phyloP scores from a whole-genome alignment of 2,329 filamentous ascomycete genomes.

The Verticillium tricorpus region DNA sequence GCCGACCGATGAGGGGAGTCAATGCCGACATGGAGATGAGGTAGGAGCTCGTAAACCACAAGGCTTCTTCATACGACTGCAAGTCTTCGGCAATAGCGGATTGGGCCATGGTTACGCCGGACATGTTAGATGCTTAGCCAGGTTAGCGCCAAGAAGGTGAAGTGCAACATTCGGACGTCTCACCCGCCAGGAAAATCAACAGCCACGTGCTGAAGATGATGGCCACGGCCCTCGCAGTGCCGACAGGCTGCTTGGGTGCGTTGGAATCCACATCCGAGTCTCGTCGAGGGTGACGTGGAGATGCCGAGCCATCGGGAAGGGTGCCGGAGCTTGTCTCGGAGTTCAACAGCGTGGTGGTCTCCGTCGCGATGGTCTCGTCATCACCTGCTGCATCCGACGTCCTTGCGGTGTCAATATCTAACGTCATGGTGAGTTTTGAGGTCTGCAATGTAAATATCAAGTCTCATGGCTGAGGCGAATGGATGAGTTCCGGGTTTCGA shows the following conservation, averaged over 20 bases:
- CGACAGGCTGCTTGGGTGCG: conserved; percentile 17
- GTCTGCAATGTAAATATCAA: neutral
- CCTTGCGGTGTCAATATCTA: neutral
- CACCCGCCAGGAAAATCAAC: conserved; percentile 58
- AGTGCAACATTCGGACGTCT: conserved; percentile 3
- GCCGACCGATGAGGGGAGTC: conserved; percentile 65
- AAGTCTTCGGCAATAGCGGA: conserved; percentile 71
- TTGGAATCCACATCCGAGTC: conserved; percentile 6
- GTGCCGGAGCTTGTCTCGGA: conserved; percentile 10
- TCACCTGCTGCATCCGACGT: neutral
- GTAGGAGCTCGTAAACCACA: conserved; percentile 79
- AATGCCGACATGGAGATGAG: conserved; percentile 58
- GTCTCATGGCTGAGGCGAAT: neutral
- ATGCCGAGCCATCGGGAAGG: conserved; percentile 6
- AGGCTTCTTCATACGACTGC: conserved; percentile 65
- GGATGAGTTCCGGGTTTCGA: neutral
- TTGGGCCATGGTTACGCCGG: conserved; percentile 76
- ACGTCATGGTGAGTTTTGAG: neutral
- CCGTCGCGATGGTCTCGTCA: conserved; percentile 5
- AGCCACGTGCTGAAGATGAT: conserved; percentile 50
- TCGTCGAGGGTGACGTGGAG: neutral
- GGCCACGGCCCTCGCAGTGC: conserved; percentile 30
- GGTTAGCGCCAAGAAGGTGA: conserved; percentile 2
- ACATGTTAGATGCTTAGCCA: conserved; percentile 61
- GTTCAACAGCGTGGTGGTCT: conserved; percentile 12